Evolutionary conservation across 2,329 filamentous ascomycete species (phyloP), one percentile per base, ranked within the genome.

Genomic region (Piedraia hortae): DNA sequence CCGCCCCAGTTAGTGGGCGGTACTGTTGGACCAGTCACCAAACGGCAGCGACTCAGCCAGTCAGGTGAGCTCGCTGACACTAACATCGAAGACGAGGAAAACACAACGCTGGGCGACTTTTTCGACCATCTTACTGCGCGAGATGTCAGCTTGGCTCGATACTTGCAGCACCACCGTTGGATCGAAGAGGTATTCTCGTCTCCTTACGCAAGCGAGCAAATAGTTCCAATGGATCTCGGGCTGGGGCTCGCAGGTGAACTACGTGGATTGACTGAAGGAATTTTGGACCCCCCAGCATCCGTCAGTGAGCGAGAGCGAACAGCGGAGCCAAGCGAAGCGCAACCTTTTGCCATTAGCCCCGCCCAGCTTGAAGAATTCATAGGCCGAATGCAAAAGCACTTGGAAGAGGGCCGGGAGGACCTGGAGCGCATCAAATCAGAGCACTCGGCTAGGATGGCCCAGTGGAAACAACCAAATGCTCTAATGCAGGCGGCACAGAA

Each of bases 161-260:
- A 91, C 44, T 70, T 70, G 41, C 78, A 91, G 40, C 88, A 97
- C 36, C 82, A 97, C 37, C 77, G 90, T 43, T 93, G 82, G 85
- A 90, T 97, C 75, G 85, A 93, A 39, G 82, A 97, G 46, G 68
- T 97, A 13, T 61, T 93, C 24, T 75, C 73, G 1, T 93, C 82
- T 1, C 77, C 80, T 0, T 91, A 90, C 40, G 59, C 71, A 12
- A 71, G 82, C 29, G 61, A 60, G 21, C 75, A 88, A 40, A 89
- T 97, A 26, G 63, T 69, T 5, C 78, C 82, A 1, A 64, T 78
- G 3, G 80, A 90, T 40, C 60, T 93, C 15, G 78, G 78, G 1
- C 53, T 93, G 6, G 85, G 85, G 3, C 58, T 56, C 6, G 51
- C 53, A 46, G 85, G 85, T 16, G 72, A 80, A 43, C 54, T 97